These are phyloP conservation scores for Yamadazyma epiphylla DNA, from an alignment of 1,139 yeast genomes.

Conservation along the genomic window DNA sequence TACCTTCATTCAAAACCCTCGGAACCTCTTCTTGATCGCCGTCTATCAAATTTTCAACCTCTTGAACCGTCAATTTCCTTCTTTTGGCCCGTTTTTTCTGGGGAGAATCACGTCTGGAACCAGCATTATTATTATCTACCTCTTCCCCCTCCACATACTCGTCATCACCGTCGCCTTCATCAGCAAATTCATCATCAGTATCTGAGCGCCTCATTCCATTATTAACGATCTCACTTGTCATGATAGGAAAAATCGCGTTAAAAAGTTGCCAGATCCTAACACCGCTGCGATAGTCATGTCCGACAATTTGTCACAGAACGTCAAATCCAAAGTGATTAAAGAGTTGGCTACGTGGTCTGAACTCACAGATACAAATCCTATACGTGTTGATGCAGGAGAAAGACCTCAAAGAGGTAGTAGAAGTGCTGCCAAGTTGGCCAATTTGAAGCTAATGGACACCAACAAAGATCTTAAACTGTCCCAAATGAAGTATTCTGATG, in stretches of 20 bases:
- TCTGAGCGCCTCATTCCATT: neutral
- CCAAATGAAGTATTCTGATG: no score
- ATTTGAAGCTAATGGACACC: no score
- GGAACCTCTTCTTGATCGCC: no score
- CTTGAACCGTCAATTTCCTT: conserved; percentile 1
- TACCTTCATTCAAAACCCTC: no score
- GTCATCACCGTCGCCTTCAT: neutral
- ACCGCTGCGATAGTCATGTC: no score
- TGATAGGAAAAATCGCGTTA: no score
- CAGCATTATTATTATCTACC: no score
- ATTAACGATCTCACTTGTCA: neutral
- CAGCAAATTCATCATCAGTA: neutral
- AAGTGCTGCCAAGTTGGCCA: neutral
- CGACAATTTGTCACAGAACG: no score
- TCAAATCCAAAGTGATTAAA: no score
- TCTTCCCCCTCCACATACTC: neutral
- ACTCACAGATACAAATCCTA: neutral
- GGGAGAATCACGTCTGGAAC: no score
- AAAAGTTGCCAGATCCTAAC: no score
- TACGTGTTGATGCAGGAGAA: neutral
- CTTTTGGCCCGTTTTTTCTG: conserved; percentile 3
- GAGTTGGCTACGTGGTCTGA: neutral
- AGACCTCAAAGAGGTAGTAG: neutral
- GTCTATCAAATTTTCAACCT: conserved; percentile 1
- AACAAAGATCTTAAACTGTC: no score